Evolutionary conservation across 2,329 filamentous ascomycete species (phyloP), one percentile per base, ranked within the genome.

Genomic region (Fusarium piperis): DNA sequence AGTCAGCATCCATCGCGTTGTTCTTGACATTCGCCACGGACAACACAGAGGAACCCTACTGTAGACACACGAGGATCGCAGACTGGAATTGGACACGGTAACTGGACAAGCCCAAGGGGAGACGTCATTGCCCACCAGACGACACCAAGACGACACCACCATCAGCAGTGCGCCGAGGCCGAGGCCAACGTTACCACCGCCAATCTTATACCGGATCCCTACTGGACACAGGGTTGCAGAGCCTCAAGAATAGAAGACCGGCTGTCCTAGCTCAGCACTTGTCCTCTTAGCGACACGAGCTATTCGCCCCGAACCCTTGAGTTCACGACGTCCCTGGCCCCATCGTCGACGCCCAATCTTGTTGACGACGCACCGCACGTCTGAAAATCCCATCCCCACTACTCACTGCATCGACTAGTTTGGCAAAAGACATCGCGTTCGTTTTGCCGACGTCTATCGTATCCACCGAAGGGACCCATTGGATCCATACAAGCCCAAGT

Each of bases 81-180:
- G 51, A 41, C 59, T 69, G 57, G 59, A 66, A 65, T 44, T 59
- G 57, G 62, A 30, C 62, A 44, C 18, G 26, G n/a, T 61, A 65
- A 39, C 62, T 48, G 35, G 46, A 63, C 48, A 60, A 53, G n/a
- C 32, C 39, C 38, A 38, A 60, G 41, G 65, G 46, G 63, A 63
- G 65, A 75, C 74, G 74, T 76, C 74, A 76, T 76, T 73, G 56
- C 62, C 36, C 65, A 48, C 62, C 63, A 62, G 53, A 59, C 41
- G 48, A 64, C 56, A 67, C 61, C 60, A 53, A 62, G 53, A 57
- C 36, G 48, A 64, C 56, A 67, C 61, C 61, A 55, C 55, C 63
- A 36, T 28, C 56, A 51, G 11, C 58, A 53, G 44, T 51, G 55
- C 58, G 44, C 51, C 38, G 56, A 61, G 61, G 30, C 60, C 60